Base-by-base conservation (phyloP, 768 basidiomycete species). In the Suillus ampliporus region DNA sequence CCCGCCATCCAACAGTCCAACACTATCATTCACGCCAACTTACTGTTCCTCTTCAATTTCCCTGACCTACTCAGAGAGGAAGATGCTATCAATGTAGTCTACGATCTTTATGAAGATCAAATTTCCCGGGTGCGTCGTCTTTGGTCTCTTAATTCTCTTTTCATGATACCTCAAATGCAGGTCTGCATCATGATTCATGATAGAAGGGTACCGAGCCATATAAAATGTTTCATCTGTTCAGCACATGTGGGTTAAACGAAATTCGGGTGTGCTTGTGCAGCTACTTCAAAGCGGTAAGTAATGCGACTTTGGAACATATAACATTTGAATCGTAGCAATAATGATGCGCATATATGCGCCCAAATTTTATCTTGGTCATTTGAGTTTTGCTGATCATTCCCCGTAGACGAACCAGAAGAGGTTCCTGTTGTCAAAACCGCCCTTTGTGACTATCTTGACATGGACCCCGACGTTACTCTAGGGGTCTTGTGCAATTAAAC, bases 21-120 rank as follows among this genome's bases (percentile, higher is more conserved):
- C n/a, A n/a, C n/a, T n/a, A n/a, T n/a, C n/a, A n/a, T n/a, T n/a
- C n/a, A n/a, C n/a, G n/a, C n/a, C n/a, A n/a, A n/a, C n/a, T n/a
- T n/a, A n/a, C n/a, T n/a, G n/a, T n/a, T n/a, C n/a, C n/a, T n/a
- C n/a, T n/a, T n/a, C n/a, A n/a, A 89, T 72, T 89, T 89, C 66
- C 84, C 86, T 0, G 90, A 89, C 50, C 76, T 88, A n/a, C n/a
- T n/a, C n/a, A n/a, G n/a, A n/a, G 87, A 90, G 71, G 90, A 91
- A 66, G 84, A 84, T 23, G 88, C 88, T 6, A 89, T 91, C 69
- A 88, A 91, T 67, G 87, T 88, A n/a, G 82, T 91, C 14, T 91
- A 91, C 68, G 90, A 91, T 75, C 76, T 91, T 0, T 91, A 90
- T 70, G 90, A 91, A 72, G 90, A 91, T 76, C 83, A 83, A 53